Percentiles rank a stretch among this genome's conserved stretches.
Conservation (phyloP, 148 eudicot species). For the Nyssa sinensis region DNA sequence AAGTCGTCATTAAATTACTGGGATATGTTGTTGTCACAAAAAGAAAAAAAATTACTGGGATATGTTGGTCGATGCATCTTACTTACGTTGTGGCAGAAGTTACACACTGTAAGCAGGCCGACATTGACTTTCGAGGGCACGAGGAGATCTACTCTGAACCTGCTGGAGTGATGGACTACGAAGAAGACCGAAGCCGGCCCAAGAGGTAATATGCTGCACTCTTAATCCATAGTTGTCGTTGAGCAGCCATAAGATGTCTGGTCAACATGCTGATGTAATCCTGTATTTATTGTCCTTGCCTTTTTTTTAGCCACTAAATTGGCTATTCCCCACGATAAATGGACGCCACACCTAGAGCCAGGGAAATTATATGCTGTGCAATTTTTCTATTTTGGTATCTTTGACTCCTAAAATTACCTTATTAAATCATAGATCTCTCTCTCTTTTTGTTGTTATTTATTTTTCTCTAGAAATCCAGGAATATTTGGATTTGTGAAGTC, state of each 20-base stretch:
- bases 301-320: not conserved
- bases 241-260: too few species aligned
- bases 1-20: too few species aligned
- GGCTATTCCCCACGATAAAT: not conserved
- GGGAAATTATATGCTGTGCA: not conserved
- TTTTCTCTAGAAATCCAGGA: too few species aligned
- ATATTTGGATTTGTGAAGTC: too few species aligned
- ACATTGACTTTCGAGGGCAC: conserved; percentile 81
- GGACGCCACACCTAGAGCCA: not conserved
- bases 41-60: conserved; percentile 27
- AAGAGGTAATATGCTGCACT: conserved; percentile 58
- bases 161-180: conserved; percentile 94
- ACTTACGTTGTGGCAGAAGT: conserved; percentile 99
- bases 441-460: too few species aligned
- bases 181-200: conserved; percentile 80
- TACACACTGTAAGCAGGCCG: conserved; percentile 92
- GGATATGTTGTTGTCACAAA: too few species aligned
- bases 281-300: not conserved
- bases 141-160: conserved; percentile 84
- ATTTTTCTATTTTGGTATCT: too few species aligned
- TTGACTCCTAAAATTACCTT: not conserved
- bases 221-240: too few species aligned
- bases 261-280: not conserved
- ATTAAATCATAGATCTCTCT: too few species aligned
- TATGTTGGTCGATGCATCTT: conserved; percentile 88